Conservation (phyloP, 2,329 filamentous ascomycete species). For the Tolypocladium ovalisporum region DNA sequence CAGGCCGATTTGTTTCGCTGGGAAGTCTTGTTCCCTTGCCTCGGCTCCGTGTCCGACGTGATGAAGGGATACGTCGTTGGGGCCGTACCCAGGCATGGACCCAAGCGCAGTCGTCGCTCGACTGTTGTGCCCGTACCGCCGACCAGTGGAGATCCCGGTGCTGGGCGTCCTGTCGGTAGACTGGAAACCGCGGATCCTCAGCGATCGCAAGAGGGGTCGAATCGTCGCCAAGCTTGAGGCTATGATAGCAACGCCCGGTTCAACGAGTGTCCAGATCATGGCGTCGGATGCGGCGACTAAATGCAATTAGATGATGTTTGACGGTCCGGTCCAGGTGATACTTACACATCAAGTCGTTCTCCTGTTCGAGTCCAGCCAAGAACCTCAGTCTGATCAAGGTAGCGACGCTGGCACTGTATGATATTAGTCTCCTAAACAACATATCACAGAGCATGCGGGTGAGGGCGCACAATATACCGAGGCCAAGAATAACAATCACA, state of each 20-base stretch:
- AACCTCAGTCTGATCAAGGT: constrained; percentile 41
- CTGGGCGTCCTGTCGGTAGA: constrained; percentile 25
- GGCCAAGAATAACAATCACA: constrained; percentile 35
- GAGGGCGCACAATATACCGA: constrained; percentile 36
- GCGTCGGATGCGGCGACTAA: constrained; percentile 37
- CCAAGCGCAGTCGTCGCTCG: constrained; percentile 7
- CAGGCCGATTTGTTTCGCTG: constrained; percentile 5
- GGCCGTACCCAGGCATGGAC: constrained; percentile 21
- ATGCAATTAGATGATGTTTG: constrained; percentile 4
- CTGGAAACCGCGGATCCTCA: constrained; percentile 35
- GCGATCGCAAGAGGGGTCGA: constrained; percentile 39
- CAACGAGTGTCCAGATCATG: constrained; percentile 46
- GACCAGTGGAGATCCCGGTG: constrained; percentile 13
- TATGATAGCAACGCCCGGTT: constrained; percentile 43
- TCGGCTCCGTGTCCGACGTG: constrained; percentile 11
- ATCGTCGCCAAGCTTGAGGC: constrained; percentile 44
- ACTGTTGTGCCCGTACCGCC: constrained; percentile 16
- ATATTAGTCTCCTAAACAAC: constrained; percentile 3
- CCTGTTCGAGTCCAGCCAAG: constrained; percentile 31
- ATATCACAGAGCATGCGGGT: background rate
- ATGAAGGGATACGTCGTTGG: constrained; percentile 25
- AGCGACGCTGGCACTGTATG: constrained; percentile 37
- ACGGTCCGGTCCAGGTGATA: background rate
- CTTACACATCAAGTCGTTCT: constrained; percentile 38
- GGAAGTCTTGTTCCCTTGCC: background rate